Percentiles rank a stretch among this genome's conserved stretches.
Evolutionary conservation across 2,329 filamentous ascomycete species (phyloP).

Genomic region (Arthrinium puccinioides): DNA sequence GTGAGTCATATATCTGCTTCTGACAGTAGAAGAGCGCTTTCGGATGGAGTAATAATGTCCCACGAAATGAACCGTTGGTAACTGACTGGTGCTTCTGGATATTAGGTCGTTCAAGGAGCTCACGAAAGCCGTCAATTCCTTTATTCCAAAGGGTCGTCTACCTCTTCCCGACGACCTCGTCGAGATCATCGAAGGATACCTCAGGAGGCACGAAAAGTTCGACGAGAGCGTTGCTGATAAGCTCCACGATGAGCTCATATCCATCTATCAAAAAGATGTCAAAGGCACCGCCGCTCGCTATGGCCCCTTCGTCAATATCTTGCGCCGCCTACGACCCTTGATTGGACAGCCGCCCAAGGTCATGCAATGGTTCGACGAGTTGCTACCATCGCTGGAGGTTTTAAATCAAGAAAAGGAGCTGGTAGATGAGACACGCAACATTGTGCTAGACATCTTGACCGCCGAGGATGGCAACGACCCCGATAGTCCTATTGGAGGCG

Average conservation of each 20-base stretch:
- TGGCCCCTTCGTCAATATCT: conserved; percentile 60
- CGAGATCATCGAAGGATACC: conserved; percentile 56
- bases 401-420: conserved; percentile 55
- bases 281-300: conserved; percentile 47
- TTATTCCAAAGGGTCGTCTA: conserved; percentile 39
- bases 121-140: conserved; percentile 46
- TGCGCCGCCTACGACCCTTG: conserved; percentile 56
- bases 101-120: conserved; percentile 53
- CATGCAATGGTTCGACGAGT: conserved; percentile 64
- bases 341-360: conserved; percentile 57
- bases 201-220: conserved; percentile 56
- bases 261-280: conserved; percentile 60
- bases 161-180: conserved; percentile 62
- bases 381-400: conserved; percentile 47
- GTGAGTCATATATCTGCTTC: too few relatives aligned
- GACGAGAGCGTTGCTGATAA: conserved; percentile 65
- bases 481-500: conserved; percentile 31
- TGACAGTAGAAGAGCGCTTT: too few relatives aligned
- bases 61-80: too few relatives aligned
- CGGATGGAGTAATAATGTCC: too few relatives aligned
- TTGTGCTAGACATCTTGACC: conserved; percentile 56
- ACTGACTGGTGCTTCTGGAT: too few relatives aligned
- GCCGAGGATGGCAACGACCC: conserved; percentile 53
- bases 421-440: conserved; percentile 57
- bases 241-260: conserved; percentile 64